Evolutionary conservation across 2,329 filamentous ascomycete genomes (phyloP), one percentile per base, ranked within the genome.

Genomic region (Passalora sequoiae): DNA sequence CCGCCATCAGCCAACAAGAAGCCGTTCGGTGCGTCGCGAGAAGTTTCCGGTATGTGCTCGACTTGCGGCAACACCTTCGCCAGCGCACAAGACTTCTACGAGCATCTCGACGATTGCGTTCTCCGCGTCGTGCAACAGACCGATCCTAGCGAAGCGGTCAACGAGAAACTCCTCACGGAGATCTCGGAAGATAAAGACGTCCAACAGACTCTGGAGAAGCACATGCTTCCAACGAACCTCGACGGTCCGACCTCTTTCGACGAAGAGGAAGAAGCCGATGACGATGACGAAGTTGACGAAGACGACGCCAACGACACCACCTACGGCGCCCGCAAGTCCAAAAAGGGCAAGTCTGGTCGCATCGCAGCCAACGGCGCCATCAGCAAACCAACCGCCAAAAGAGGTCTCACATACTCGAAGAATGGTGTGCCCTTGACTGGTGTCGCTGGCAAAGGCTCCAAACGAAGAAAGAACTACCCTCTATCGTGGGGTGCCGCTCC

Each of bases 71-170:
- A 81, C 30, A 86, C 80, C 6, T 97, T 95, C 64, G 76, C 76
- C 54, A 91, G 84, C 48, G 87, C 91, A 2, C 91, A 97, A 66
- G 91, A 96, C 61, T 96, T 96, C 69, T 96, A 97, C 65, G 91
- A 97, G 70, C 91, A 97, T 73, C 73, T 96, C 54, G 91, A 83
- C 58, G 78, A 82, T 65, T 83, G 79, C 60, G 78, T 82, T 9
- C 66, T 83, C 31, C 76, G 78, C 22, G 76, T 82, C 16, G 79
- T 83, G 20, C 75, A 78, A 57, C 73, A 75, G 55, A 72, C 75
- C 51, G 75, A 78, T 49, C 75, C 75, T 3, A 72, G 69, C 40
- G 76, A 78, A 53, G 75, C 73, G 12, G 76, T 77, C 64, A 78
- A 78, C 58, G 70, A 75, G 57, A 70, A 73, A 47, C 66, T 71